Evolutionary conservation across 2,329 filamentous ascomycete species (phyloP), one percentile per base, ranked within the genome.

Genomic region (Hypoxylon sp.): DNA sequence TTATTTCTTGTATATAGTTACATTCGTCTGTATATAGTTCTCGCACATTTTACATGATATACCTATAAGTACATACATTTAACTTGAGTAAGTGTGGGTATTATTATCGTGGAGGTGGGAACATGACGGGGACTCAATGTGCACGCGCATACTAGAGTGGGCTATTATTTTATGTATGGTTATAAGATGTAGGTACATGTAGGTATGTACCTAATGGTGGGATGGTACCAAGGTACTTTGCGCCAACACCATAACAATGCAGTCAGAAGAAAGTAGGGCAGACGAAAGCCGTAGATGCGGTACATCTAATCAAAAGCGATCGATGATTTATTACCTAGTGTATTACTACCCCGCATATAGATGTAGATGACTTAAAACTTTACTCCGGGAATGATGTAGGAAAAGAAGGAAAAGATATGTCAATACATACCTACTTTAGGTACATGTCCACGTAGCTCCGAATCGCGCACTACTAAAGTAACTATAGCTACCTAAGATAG

Each of bases 1-100:
- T n/a, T 25, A 3, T 34, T 38, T 45, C 17, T 25, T 25, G 30
- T 57, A 48, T 25, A 36, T 36, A 57, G 28, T 57, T 57, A 34
- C 45, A n/a, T 57, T 36, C 43, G 43, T 48, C 13, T 48, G 41
- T 57, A 48, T 57, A 57, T 57, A 57, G 4, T 52, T 52, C 13
- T 5, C 28, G 6, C 28, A 30, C 6, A 30, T 9, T 30, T 30
- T 23, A 23, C 23, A 5, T 23, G 23, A 23, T 23, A 23, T 23
- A 5, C 23, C 23, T 23, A 23, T 9, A 30, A 7, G 28, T 9
- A 30, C 28, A 30, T 30, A 7, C 6, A 30, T 7, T 30, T 6
- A 7, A 30, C 28, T 30, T 30, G 28, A 30, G 28, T 30, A 7
- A 30, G 5, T 9, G 2, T n/a, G n/a, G n/a, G n/a, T 30, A 30